Evolutionary conservation across 176 grass and related monocot genomes (phyloP).

Genomic region (Juncus inflexus): DNA sequence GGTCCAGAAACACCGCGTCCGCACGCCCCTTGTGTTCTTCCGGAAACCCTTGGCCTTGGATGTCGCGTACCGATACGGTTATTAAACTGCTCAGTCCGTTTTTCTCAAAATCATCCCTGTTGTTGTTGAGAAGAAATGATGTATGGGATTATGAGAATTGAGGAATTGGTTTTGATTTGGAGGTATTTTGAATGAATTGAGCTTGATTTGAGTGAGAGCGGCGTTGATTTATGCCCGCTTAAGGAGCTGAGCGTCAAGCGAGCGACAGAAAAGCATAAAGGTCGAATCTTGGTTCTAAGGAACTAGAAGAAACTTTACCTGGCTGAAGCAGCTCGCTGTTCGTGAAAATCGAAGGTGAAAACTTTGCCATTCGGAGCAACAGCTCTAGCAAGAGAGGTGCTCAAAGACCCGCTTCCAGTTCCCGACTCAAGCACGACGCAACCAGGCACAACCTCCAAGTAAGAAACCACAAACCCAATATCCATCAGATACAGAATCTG

Average conservation of each 20-base stretch:
- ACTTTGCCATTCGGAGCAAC: conserved; percentile 60
- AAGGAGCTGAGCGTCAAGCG: too few relatives aligned
- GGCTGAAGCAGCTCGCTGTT: conserved; percentile 65
- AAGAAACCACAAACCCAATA: conserved; percentile 79
- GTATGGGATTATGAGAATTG: not conserved
- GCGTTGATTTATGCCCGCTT: not conserved
- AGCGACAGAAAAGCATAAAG: too few relatives aligned
- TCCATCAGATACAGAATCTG: conserved; percentile 90
- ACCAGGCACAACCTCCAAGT: conserved; percentile 71
- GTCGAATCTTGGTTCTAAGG: not conserved
- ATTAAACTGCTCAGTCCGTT: conserved; percentile 71
- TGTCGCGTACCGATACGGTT: conserved; percentile 65
- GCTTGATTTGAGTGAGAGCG: too few relatives aligned
- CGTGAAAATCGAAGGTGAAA: conserved; percentile 89
- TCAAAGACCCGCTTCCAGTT: conserved; percentile 72
- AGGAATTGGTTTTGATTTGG: not conserved
- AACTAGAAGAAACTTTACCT: conserved; percentile 45
- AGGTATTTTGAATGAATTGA: not conserved
- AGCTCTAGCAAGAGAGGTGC: conserved; percentile 67
- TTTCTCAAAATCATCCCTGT: conserved; percentile 78
- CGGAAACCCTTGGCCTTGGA: conserved; percentile 82
- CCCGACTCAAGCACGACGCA: conserved; percentile 80
- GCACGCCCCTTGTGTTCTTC: conserved; percentile 43
- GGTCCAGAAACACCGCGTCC: conserved; percentile 82
- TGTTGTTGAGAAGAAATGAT: not conserved